Evolutionary conservation across 805 yeast genomes (phyloP), one percentile per base, ranked within the genome.

Genomic region (Candida tibetensis): DNA sequence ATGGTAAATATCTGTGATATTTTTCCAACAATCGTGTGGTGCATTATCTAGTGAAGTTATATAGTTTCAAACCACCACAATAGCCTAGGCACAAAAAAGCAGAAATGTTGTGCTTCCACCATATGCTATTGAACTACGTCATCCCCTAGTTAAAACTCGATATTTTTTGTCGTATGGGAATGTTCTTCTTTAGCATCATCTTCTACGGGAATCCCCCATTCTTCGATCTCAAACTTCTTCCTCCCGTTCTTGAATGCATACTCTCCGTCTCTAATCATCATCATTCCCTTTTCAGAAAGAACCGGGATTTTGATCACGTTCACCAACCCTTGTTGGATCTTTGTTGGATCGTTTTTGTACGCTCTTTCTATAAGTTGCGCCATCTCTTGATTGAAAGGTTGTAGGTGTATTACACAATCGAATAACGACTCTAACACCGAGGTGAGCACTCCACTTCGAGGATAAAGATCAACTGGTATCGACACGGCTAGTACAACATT

Each of bases 121-220:
- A n/a, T n/a, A n/a, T n/a, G n/a, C n/a, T n/a, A n/a, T n/a, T n/a
- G n/a, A n/a, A n/a, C n/a, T n/a, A n/a, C n/a, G n/a, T n/a, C n/a
- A n/a, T n/a, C n/a, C n/a, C n/a, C n/a, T n/a, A n/a, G n/a, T 37
- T 49, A 65, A 34, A 63, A 66, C 17, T 66, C 71, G 12, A 66
- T 57, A 41, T 56, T 52, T 48, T 65, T 62, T 5, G 61, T 58
- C 15, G 70, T 62, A 36, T 27, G 21, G 9, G 25, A 21, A 55
- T 26, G 47, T 36, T 40, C 52, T 27, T 65, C 74, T 12, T 72
- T 54, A 10, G 51, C 82, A n/a, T 72, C 85, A 41, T 84, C 95
- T 40, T 89, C 96, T 2, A 91, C 95, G 0, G 99, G 98, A 35
- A 93, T 93, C n/a, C 95, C 87, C 95, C 96, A 93, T 52, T 82